These are phyloP conservation scores for Pseudogymnoascus sp. DNA, from an alignment of 2,329 filamentous ascomycete species.

Conservation along the genomic window DNA sequence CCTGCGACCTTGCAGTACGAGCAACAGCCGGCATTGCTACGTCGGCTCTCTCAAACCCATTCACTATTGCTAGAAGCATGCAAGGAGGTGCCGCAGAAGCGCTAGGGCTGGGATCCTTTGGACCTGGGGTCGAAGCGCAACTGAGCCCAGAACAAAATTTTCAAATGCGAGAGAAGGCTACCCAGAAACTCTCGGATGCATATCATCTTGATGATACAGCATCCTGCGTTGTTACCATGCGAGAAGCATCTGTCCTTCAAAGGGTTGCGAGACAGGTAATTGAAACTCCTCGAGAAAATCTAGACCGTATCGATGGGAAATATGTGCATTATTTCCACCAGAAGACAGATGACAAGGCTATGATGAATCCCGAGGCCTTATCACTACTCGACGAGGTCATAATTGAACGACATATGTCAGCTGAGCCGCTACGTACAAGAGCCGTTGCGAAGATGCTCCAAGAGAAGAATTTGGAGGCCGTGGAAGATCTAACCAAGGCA, in stretches of 20 bases:
- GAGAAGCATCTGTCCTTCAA: constrained; percentile 67
- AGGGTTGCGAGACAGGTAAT: constrained; percentile 67
- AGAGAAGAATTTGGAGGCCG: constrained; percentile 61
- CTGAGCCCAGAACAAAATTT: constrained; percentile 69
- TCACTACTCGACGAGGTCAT: constrained; percentile 60
- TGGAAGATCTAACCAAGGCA: constrained; percentile 60
- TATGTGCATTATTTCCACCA: constrained; percentile 93
- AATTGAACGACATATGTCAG: constrained; percentile 51
- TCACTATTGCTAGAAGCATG: constrained; percentile 41
- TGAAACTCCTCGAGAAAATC: constrained; percentile 47
- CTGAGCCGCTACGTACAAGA: constrained; percentile 60
- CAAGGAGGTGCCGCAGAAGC: constrained; percentile 40
- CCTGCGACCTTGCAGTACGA: constrained; percentile 66
- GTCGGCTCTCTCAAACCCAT: constrained; percentile 48
- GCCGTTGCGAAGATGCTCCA: constrained; percentile 70
- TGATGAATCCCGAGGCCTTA: constrained; percentile 64
- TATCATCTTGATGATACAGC: constrained; percentile 78
- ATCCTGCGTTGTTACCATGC: constrained; percentile 75
- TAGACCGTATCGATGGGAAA: constrained; percentile 60
- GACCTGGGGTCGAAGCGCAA: constrained; percentile 50
- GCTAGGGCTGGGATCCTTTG: constrained; percentile 45
- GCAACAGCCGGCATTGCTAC: constrained; percentile 66
- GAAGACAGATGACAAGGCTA: constrained; percentile 68
- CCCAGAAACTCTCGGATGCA: constrained; percentile 65
- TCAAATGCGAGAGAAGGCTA: constrained; percentile 72